Percentiles rank a stretch among this genome's conserved stretches.
These are phyloP conservation scores for Umbelopsis sp. DNA, from an alignment of 371 early-diverging fungal genomes.

Conservation along the genomic window DNA sequence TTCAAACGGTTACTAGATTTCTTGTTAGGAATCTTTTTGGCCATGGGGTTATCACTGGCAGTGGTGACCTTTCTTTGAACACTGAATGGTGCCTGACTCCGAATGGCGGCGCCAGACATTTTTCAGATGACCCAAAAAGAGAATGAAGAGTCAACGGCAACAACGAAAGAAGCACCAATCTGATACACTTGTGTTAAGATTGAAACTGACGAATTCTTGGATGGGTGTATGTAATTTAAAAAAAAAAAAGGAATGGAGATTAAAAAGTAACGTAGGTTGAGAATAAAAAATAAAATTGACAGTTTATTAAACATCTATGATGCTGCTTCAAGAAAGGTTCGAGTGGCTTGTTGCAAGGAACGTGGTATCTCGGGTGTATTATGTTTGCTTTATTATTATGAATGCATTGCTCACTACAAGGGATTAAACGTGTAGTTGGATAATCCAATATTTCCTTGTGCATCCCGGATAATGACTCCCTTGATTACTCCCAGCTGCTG, in stretches of 20 bases:
- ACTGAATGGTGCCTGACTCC: slow-evolving; percentile 17
- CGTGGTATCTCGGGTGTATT: background rate
- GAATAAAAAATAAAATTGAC: background rate
- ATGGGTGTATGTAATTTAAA: background rate
- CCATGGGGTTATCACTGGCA: background rate
- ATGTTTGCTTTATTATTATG: background rate
- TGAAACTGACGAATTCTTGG: background rate
- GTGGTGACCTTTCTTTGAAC: slow-evolving; percentile 1
- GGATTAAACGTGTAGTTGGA: slow-evolving; percentile 49
- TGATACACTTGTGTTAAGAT: background rate
- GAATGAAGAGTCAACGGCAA: background rate
- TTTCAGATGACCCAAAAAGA: background rate
- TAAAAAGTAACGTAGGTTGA: background rate
- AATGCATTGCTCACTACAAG: slow-evolving; percentile 19
- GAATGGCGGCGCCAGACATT: slow-evolving; percentile 12
- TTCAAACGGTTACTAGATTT: background rate
- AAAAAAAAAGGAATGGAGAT: slow-evolving; percentile 15
- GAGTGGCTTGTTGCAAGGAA: slow-evolving; percentile 15
- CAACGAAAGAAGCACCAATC: slow-evolving; percentile 1
- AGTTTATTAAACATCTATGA: background rate
- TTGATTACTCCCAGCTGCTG: slow-evolving; percentile 49
- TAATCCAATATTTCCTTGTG: slow-evolving; percentile 59
- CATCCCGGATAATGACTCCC: slow-evolving; percentile 55
- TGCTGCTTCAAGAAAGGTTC: too few species aligned
- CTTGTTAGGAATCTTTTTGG: background rate